Evolutionary conservation across 371 early-diverging fungal genomes (phyloP).

Genomic region (Rhizomucor miehei): DNA sequence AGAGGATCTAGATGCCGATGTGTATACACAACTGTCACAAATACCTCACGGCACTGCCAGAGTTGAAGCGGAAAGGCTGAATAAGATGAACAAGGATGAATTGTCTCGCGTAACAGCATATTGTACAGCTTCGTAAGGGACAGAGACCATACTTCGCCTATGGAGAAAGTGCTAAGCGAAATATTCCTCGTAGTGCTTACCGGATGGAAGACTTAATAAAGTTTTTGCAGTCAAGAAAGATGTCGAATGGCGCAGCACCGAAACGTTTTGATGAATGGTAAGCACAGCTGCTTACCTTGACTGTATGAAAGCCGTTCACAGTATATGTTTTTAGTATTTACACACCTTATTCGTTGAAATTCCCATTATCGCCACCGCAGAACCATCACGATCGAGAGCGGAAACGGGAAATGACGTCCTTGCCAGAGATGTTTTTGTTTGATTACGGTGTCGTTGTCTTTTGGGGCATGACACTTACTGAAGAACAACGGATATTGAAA

Average conservation of each 20-base stretch:
- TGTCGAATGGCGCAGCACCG: constrained; percentile 36
- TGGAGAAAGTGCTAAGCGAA: neutral
- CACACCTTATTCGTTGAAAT: constrained; percentile 45
- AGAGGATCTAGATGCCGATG: constrained; percentile 27
- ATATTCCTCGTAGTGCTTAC: constrained; percentile 40
- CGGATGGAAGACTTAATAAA: constrained; percentile 59
- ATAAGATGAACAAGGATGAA: constrained; percentile 43
- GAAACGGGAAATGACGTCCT: constrained; percentile 5
- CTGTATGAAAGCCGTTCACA: neutral
- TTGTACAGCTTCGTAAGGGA: constrained; percentile 72
- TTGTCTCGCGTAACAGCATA: constrained; percentile 84
- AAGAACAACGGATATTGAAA: constrained; percentile 75
- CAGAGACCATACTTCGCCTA: too few relatives aligned
- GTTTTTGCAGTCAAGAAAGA: constrained; percentile 46
- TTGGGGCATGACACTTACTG: constrained; percentile 89
- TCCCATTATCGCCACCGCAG: constrained; percentile 35
- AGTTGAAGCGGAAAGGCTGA: constrained; percentile 43
- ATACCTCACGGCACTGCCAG: constrained; percentile 46
- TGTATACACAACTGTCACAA: constrained; percentile 46
- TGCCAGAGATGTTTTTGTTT: constrained; percentile 78
- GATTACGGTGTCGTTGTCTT: constrained; percentile 95
- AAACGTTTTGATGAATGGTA: constrained; percentile 53
- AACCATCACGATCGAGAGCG: constrained; percentile 15
- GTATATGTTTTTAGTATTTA: constrained; percentile 22
- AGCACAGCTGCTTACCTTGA: neutral